A percentile compares a stretch with the other conserved stretches of the same genome.
phyloP scores from a whole-genome alignment of 2,329 filamentous ascomycete species.

The Drechmeria coniospora region DNA sequence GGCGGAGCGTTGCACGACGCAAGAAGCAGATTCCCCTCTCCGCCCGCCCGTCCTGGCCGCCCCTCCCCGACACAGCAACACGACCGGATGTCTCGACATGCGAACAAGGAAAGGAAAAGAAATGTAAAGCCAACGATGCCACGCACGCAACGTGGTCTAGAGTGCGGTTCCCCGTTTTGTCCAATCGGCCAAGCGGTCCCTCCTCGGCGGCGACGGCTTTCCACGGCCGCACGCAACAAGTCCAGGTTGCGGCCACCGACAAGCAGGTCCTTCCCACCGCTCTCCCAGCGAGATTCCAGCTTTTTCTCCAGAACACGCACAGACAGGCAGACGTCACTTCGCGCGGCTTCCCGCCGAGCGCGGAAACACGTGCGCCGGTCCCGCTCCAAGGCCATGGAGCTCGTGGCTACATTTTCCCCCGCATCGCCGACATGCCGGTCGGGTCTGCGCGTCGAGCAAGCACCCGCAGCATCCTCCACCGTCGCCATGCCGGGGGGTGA shows the following conservation, averaged over 20 bases:
- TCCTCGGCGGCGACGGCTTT: slow-evolving; percentile 10
- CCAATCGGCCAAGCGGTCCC: slow-evolving; percentile 19
- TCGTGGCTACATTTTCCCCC: slow-evolving; percentile 14
- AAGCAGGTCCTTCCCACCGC: slow-evolving; percentile 10
- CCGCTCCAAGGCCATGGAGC: slow-evolving; percentile 7
- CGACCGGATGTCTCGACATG: slow-evolving; percentile 13
- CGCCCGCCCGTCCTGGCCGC: slow-evolving; percentile 9
- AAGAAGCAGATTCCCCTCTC: slow-evolving; percentile 5
- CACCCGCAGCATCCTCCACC: slow-evolving; percentile 12
- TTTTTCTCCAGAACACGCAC: slow-evolving; percentile 11
- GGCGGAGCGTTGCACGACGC: slow-evolving; percentile 2
- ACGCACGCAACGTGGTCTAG: slow-evolving; percentile 37
- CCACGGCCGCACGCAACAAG: slow-evolving; percentile 12
- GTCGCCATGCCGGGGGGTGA: slow-evolving; percentile 15
- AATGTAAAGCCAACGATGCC: slow-evolving; percentile 28
- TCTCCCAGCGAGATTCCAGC: slow-evolving; percentile 14
- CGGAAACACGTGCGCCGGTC: slow-evolving; percentile 3
- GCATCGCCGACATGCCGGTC: slow-evolving; percentile 13
- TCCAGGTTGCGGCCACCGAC: slow-evolving; percentile 1
- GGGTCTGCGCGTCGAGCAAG: slow-evolving; percentile 13
- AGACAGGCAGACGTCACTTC: no score
- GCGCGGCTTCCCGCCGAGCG: slow-evolving; percentile 3
- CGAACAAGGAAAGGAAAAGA: slow-evolving; percentile 23
- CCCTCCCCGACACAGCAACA: slow-evolving; percentile 9
- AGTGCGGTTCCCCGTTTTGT: slow-evolving; percentile 20